Evolutionary conservation across 768 basidiomycete species (phyloP), one percentile per base, ranked within the genome.

Genomic region (Podaxis sp.): DNA sequence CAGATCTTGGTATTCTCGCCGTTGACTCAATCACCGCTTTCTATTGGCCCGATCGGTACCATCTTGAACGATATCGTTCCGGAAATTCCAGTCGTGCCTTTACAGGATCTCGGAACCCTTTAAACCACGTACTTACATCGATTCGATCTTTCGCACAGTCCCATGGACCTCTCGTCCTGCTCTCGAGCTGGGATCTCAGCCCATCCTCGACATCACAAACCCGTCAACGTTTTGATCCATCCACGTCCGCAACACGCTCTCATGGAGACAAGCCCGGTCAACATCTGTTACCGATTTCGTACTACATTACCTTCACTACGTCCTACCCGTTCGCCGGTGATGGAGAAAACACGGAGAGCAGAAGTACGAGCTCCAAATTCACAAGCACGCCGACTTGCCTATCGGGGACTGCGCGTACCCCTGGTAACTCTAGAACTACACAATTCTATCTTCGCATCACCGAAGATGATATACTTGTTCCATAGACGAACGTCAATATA

Each of bases 21-120:
- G 77, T 95, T 51, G 93, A 95, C 73, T 92, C 91, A 13, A 73
- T 92, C 62, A 88, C 87, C 70, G 72, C 90, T 0, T 91, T 88
- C 69, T 84, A 91, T 73, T 95, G 93, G 93, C 65, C 80, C 2
- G 92, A 95, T 71, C 84, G 88, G 46, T 87, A 86, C 69, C 76
- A 78, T 41, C 74, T 75, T 33, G 91, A 93, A 72, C 85, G 85
- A 66, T 64, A 78, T 57, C 81, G 76, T 40, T 65, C 67, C 17
- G 61, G 66, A 30, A 24, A 48, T 37, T 41, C 58, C 62, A 38
- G 60, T 22, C 50, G 61, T 59, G 41, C 59, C 63, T 63, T 61
- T 56, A 60, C 58, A 60, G 28, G 54, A 56, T 11, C 64, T 53
- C 57, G 59, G 58, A 63, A 55, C 56, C 64, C 70, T 13, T 75